Evolutionary conservation across 345 rosid species (phyloP).

Genomic region (Eucalyptus dawsonii): DNA sequence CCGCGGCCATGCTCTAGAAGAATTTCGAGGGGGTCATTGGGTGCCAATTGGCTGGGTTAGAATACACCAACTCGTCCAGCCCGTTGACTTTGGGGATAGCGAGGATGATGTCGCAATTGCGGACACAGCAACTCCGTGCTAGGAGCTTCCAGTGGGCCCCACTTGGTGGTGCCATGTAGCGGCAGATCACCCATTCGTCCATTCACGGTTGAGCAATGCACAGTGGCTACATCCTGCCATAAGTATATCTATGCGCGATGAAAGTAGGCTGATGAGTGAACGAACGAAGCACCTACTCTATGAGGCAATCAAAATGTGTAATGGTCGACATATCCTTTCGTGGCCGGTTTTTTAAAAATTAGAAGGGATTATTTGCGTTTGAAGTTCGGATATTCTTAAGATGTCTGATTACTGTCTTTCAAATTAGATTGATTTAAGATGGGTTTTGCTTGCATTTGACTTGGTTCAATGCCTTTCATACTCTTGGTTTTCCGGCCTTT

Average conservation of each 20-base stretch:
- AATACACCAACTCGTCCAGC: constrained; percentile 29
- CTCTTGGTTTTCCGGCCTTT: neutral
- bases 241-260: constrained; percentile 33
- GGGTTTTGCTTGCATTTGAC: neutral
- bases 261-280: constrained; percentile 47
- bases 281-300: constrained; percentile 49
- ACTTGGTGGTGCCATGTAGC: constrained; percentile 60
- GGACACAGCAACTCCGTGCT: constrained; percentile 42
- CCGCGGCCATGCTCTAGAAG: neutral
- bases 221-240: constrained; percentile 54
- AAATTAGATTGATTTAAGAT: neutral
- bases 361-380: neutral
- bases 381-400: neutral
- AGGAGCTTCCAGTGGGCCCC: constrained; percentile 42
- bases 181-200: constrained; percentile 32
- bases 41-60: constrained; percentile 44
- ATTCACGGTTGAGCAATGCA: constrained; percentile 30
- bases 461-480: neutral
- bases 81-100: constrained; percentile 3
- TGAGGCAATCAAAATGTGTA: constrained; percentile 14
- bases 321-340: neutral
- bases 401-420: neutral
- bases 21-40: constrained; percentile 20
- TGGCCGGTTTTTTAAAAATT: neutral
- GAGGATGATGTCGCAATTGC: constrained; percentile 30